These are phyloP conservation scores for Catharanthus roseus DNA, from an alignment of 257 asterid species.

Conservation along the genomic window DNA sequence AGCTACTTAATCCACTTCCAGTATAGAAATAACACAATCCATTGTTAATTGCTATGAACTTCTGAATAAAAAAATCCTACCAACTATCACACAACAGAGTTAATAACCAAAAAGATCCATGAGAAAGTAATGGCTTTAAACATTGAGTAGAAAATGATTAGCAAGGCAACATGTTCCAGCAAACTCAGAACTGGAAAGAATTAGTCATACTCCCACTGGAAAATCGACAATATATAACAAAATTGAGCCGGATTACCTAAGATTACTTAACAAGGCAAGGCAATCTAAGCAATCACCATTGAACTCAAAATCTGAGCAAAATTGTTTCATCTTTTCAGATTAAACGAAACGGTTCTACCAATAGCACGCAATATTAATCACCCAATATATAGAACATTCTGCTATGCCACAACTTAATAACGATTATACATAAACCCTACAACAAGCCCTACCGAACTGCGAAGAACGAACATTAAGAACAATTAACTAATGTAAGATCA, in stretches of 20 bases:
- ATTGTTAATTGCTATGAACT: neutral
- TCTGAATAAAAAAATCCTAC: neutral
- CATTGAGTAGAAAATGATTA: neutral
- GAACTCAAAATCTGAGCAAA: neutral
- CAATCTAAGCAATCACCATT: neutral
- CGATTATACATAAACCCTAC: neutral
- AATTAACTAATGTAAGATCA: neutral
- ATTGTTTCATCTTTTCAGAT: neutral
- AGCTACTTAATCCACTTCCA: neutral
- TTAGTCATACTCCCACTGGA: neutral
- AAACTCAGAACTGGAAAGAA: too few relatives aligned
- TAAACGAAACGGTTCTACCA: neutral
- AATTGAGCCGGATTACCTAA: neutral
- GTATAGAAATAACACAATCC: neutral
- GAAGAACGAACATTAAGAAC: too few relatives aligned
- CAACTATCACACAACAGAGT: neutral
- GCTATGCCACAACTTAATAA: too few relatives aligned
- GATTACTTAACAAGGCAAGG: neutral
- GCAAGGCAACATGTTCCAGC: neutral
- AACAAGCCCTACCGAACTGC: too few relatives aligned
- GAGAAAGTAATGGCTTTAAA: neutral
- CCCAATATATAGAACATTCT: neutral
- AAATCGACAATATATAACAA: neutral
- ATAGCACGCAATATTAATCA: neutral
- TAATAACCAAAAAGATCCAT: neutral